Conservation (phyloP, 1,284 basidiomycete genomes). For the Ganoderma meredithae region DNA sequence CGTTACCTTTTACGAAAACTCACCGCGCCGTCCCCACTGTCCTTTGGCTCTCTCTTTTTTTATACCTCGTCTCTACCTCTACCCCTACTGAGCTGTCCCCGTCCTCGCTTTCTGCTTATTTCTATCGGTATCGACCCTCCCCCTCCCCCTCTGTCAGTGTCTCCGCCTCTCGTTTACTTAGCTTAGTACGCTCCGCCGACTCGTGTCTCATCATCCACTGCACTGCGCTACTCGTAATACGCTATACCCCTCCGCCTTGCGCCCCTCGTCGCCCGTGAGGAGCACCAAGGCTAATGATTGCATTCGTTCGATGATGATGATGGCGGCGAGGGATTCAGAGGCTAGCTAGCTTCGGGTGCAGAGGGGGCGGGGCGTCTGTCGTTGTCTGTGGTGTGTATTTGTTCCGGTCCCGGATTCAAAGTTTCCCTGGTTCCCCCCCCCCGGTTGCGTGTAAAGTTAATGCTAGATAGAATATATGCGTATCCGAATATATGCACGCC, state of each 20-base stretch:
- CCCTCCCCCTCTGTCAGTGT: background rate
- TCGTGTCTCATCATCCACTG: background rate
- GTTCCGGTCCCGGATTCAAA: background rate
- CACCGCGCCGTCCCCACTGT: constrained; percentile 7
- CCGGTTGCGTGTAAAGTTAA: constrained; percentile 20
- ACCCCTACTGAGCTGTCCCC: background rate
- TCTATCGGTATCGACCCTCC: background rate
- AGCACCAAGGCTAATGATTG: constrained; percentile 6
- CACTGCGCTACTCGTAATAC: constrained; percentile 2
- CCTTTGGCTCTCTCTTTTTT: background rate
- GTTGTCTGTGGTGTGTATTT: constrained; percentile 14
- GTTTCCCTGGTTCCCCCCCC: background rate
- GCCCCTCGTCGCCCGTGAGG: background rate
- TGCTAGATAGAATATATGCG: constrained; percentile 18
- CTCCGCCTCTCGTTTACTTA: constrained; percentile 5
- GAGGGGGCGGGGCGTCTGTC: constrained; percentile 7
- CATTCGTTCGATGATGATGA: background rate
- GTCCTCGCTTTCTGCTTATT: constrained; percentile 11
- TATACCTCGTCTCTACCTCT: too few relatives aligned
- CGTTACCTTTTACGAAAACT: constrained; percentile 11
- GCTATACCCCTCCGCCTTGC: constrained; percentile 15
- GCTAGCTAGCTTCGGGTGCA: background rate
- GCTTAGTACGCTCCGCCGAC: background rate
- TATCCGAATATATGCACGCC: constrained; percentile 8
- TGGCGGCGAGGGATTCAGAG: background rate